Conservation (phyloP, 352 stramenopile genomes). For the Globisporangium nunn region DNA sequence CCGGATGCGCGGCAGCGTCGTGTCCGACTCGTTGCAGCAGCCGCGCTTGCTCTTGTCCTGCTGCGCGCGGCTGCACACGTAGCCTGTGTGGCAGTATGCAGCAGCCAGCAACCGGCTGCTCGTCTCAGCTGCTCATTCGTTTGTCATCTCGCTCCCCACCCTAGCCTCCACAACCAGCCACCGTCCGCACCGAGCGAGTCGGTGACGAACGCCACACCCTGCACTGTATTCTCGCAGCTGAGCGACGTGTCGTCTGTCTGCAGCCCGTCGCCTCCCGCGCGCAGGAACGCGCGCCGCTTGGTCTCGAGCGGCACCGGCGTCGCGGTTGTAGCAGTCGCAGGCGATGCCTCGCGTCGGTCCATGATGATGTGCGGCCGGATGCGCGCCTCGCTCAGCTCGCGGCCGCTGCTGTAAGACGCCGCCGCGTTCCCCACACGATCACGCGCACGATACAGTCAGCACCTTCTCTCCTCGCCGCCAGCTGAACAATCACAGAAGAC, state of each 20-base stretch:
- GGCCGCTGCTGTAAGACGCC: neutral
- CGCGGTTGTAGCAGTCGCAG: too few relatives aligned
- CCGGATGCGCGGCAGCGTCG: constrained; percentile 39
- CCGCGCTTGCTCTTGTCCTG: constrained; percentile 27
- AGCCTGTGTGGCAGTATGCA: constrained; percentile 18
- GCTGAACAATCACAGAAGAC: neutral
- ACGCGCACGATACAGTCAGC: neutral
- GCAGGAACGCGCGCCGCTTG: constrained; percentile 34
- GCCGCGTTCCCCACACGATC: neutral
- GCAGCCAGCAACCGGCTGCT: too few relatives aligned
- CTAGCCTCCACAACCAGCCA: neutral
- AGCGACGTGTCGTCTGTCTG: constrained; percentile 22
- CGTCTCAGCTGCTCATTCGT: neutral
- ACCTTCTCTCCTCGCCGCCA: neutral
- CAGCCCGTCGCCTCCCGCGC: constrained; percentile 42
- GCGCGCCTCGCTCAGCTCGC: constrained; percentile 44
- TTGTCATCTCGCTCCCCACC: neutral
- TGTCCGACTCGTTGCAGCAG: constrained; percentile 57
- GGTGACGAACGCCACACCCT: constrained; percentile 37
- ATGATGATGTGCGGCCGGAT: constrained; percentile 64
- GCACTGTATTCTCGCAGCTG: constrained; percentile 50
- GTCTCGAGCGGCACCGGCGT: constrained; percentile 9
- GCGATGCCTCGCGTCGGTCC: constrained; percentile 17
- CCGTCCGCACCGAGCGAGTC: constrained; percentile 37
- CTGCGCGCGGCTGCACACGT: constrained; percentile 43